phyloP scores from a whole-genome alignment of 306 rosid genomes.

The Pyrus betulifolia region DNA sequence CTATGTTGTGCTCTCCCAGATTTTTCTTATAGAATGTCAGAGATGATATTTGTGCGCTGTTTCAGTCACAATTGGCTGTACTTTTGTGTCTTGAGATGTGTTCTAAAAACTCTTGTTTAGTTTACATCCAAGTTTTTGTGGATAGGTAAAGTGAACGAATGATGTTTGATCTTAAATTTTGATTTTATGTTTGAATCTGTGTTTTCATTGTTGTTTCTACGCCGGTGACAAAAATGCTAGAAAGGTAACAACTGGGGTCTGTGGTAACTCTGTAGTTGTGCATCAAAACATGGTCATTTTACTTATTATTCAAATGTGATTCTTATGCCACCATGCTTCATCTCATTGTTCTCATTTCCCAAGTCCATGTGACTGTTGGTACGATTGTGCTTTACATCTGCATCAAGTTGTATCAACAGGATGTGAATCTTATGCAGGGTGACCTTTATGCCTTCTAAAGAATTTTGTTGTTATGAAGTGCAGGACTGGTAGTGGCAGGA shows the following conservation, averaged over 20 bases:
- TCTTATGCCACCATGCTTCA: background rate
- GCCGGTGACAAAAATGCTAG: background rate
- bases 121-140: background rate
- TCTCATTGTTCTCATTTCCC: background rate
- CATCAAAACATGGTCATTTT: background rate
- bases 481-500: conserved; percentile 58
- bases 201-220: background rate
- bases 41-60: background rate
- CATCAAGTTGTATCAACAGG: background rate
- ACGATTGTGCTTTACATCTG: background rate
- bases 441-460: background rate
- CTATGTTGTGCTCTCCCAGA: background rate
- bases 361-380: background rate
- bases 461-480: conserved; percentile 17
- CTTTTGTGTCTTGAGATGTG: background rate
- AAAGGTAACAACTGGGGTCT: background rate
- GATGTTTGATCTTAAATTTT: background rate
- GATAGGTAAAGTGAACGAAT: background rate
- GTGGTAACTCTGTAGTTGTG: background rate
- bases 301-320: background rate
- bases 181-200: background rate
- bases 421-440: background rate
- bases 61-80: background rate
- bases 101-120: background rate
- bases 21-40: background rate